Conservation (phyloP, 2,329 filamentous ascomycete species). For the Pyrenophora teres region DNA sequence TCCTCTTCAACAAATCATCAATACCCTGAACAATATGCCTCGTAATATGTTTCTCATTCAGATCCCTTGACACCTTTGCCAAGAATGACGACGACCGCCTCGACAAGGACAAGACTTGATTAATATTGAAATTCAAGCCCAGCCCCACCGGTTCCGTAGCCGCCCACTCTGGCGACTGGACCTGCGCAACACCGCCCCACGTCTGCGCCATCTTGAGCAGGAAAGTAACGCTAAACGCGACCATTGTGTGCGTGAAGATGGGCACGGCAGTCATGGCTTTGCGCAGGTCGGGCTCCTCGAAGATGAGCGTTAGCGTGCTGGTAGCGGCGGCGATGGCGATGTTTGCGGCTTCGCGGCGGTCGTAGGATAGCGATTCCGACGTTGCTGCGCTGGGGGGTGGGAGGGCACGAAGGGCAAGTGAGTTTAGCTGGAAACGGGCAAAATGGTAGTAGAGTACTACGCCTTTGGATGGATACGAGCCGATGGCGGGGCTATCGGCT, state of each 20-base stretch:
- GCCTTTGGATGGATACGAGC: constrained; percentile 53
- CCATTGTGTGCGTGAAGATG: constrained; percentile 59
- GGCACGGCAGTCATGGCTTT: constrained; percentile 53
- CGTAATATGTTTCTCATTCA: constrained; percentile 40
- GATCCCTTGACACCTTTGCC: constrained; percentile 29
- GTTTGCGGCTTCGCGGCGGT: constrained; percentile 48
- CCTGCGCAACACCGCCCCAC: constrained; percentile 46
- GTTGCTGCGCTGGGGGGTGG: constrained; percentile 52
- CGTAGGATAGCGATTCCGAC: constrained; percentile 50
- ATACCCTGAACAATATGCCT: constrained; percentile 39
- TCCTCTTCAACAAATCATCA: constrained; percentile 32
- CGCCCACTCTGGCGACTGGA: constrained; percentile 32
- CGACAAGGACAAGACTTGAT: constrained; percentile 35
- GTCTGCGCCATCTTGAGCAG: constrained; percentile 56
- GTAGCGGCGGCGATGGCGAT: constrained; percentile 55
- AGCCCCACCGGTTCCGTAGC: constrained; percentile 33
- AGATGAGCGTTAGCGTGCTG: constrained; percentile 53
- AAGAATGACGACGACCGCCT: constrained; percentile 34
- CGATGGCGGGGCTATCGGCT: constrained; percentile 33
- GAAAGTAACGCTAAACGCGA: constrained; percentile 58
- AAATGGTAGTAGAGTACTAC: constrained; percentile 60
- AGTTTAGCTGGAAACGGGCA: constrained; percentile 59
- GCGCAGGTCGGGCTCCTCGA: constrained; percentile 52
- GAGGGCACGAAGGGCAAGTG: constrained; percentile 52
- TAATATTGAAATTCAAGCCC: constrained; percentile 40